These are phyloP conservation scores for Talaromyces marneffei DNA, from an alignment of 2,329 filamentous ascomycete species.

Conservation along the genomic window DNA sequence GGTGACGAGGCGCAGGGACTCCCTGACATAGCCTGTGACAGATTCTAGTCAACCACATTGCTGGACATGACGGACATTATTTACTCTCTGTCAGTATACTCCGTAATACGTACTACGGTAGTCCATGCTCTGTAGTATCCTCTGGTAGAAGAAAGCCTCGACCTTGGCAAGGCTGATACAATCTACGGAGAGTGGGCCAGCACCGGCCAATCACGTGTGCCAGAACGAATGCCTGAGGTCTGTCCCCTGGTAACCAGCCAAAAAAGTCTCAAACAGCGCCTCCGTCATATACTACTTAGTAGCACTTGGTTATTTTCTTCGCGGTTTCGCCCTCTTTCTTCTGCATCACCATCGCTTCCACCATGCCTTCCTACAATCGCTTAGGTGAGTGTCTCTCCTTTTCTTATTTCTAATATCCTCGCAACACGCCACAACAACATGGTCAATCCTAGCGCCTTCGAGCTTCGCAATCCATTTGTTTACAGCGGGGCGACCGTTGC, in stretches of 20 bases:
- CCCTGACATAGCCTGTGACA: neutral
- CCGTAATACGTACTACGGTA: no score
- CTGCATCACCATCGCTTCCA: neutral
- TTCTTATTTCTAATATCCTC: neutral
- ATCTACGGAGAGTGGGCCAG: neutral
- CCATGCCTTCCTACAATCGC: conserved; percentile 15
- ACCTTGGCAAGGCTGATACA: neutral
- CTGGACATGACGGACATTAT: neutral
- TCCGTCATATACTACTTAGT: neutral
- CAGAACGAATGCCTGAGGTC: neutral
- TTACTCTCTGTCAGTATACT: neutral
- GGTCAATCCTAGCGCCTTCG: neutral
- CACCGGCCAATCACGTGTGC: neutral
- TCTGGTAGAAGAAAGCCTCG: neutral
- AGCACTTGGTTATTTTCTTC: neutral
- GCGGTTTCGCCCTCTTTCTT: neutral
- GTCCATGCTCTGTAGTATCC: no score
- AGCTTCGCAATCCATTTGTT: conserved; percentile 10
- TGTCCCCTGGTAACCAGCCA: neutral
- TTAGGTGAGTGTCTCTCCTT: conserved; percentile 9
- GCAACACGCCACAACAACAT: neutral
- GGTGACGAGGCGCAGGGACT: neutral
- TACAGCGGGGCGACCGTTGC: conserved; percentile 12
- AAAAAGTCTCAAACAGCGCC: neutral
- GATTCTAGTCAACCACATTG: neutral